Percentiles rank a stretch among this genome's conserved stretches.
Evolutionary conservation across 345 rosid species (phyloP).

Genomic region (Cardiospermum halicacabum): DNA sequence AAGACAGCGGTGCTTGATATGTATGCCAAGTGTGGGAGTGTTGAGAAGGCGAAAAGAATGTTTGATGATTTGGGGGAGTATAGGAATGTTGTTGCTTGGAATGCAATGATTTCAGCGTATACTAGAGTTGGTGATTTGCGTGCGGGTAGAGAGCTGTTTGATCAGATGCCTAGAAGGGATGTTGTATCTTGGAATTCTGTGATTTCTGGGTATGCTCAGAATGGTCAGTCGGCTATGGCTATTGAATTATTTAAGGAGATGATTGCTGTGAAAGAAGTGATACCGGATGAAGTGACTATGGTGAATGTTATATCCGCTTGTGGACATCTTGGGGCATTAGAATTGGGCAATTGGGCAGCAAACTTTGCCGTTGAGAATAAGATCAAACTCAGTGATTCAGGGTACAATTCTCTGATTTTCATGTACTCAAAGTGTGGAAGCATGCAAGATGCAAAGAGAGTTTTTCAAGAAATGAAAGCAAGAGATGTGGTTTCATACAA

Average conservation of each 20-base stretch:
- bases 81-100: slow-evolving; percentile 39
- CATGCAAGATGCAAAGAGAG: slow-evolving; percentile 27
- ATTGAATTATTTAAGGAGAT: slow-evolving; percentile 33
- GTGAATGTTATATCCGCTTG: slow-evolving; percentile 40
- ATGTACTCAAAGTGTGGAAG: slow-evolving; percentile 39
- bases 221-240: slow-evolving; percentile 39
- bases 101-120: slow-evolving; percentile 41
- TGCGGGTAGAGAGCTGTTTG: slow-evolving; percentile 35
- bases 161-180: slow-evolving; percentile 38
- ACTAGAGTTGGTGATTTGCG: slow-evolving; percentile 29
- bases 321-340: slow-evolving; percentile 39
- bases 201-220: slow-evolving; percentile 50
- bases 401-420: slow-evolving; percentile 37
- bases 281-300: slow-evolving; percentile 43
- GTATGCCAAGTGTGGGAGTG: slow-evolving; percentile 38
- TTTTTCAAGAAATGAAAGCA: slow-evolving; percentile 26
- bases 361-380: slow-evolving; percentile 20
- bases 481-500: slow-evolving; percentile 35
- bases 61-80: slow-evolving; percentile 31
- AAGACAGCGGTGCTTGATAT: slow-evolving; percentile 47
- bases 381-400: slow-evolving; percentile 33
- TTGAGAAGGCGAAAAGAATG: slow-evolving; percentile 29
- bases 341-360: slow-evolving; percentile 32
- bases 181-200: slow-evolving; percentile 49
- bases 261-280: slow-evolving; percentile 15